These are phyloP conservation scores for Penicillium cataractarum DNA, from an alignment of 495 filamentous ascomycete species.

Conservation along the genomic window DNA sequence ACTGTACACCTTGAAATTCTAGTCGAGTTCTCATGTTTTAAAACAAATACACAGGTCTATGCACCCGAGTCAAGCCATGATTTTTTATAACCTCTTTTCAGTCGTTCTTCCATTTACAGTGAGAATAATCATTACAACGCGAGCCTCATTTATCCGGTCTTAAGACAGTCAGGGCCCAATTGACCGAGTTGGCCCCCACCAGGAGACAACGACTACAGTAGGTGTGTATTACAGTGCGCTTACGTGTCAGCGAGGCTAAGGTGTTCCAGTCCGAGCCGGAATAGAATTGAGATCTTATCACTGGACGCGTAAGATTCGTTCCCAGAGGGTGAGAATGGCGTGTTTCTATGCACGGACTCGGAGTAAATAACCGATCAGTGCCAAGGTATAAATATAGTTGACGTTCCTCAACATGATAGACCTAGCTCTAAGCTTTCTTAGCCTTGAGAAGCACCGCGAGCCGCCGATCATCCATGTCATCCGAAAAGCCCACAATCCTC, in stretches of 20 bases:
- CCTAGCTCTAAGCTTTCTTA: background rate
- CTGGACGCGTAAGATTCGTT: background rate
- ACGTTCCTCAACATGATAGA: too few species aligned
- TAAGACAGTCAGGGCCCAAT: background rate
- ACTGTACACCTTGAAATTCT: too few species aligned
- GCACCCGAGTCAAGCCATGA: too few species aligned
- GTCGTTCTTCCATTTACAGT: background rate
- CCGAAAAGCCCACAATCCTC: conserved; percentile 38
- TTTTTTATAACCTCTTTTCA: background rate
- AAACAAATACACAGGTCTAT: background rate
- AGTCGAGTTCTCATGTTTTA: too few species aligned
- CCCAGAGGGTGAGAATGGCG: background rate
- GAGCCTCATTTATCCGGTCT: background rate
- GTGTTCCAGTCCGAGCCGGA: background rate
- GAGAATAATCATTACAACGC: background rate
- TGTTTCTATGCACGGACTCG: background rate
- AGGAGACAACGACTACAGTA: too few species aligned
- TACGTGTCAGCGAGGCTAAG: background rate
- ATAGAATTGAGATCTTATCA: background rate
- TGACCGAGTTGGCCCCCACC: too few species aligned
- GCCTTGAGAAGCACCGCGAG: too few species aligned
- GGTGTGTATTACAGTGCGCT: too few species aligned
- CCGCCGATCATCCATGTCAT: conserved; percentile 3
- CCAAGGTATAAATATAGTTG: too few species aligned
- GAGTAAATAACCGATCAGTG: background rate